Conservation (phyloP, 306 rosid species). For the Sophora flavescens region DNA sequence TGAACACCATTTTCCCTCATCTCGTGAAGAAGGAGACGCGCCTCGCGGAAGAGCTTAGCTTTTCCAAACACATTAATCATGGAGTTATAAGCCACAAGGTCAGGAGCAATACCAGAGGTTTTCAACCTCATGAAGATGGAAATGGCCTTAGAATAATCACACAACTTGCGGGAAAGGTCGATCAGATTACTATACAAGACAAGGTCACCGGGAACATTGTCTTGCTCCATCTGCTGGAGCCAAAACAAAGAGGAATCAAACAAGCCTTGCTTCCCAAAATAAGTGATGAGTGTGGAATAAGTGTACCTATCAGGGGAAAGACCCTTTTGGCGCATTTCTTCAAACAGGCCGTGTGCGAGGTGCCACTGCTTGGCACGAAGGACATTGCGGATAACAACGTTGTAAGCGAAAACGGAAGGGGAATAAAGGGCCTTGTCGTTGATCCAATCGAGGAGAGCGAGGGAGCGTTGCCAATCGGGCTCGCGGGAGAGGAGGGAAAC, state of each 20-base stretch:
- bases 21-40: slow-evolving; percentile 73
- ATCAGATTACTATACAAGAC: slow-evolving; percentile 87
- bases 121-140: slow-evolving; percentile 76
- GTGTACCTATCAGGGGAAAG: slow-evolving; percentile 90
- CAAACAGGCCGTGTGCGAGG: slow-evolving; percentile 88
- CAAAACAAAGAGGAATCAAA: slow-evolving; percentile 88
- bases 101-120: slow-evolving; percentile 67
- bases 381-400: slow-evolving; percentile 84
- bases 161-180: slow-evolving; percentile 81
- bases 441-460: slow-evolving; percentile 91
- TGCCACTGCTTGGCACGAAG: slow-evolving; percentile 83
- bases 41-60: slow-evolving; percentile 89
- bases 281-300: slow-evolving; percentile 85
- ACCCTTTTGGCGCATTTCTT: slow-evolving; percentile 90
- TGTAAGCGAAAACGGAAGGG: slow-evolving; percentile 84
- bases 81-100: slow-evolving; percentile 78
- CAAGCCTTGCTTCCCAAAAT: slow-evolving; percentile 81
- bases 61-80: slow-evolving; percentile 93
- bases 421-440: slow-evolving; percentile 78
- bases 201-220: slow-evolving; percentile 81
- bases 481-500: slow-evolving; percentile 82
- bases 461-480: slow-evolving; percentile 87
- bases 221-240: slow-evolving; percentile 94
- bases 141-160: slow-evolving; percentile 89
- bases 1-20: slow-evolving; percentile 67